Evolutionary conservation across 129 eudicot genomes (phyloP), one percentile per base, ranked within the genome.

Genomic region (Artemisia tridentata): DNA sequence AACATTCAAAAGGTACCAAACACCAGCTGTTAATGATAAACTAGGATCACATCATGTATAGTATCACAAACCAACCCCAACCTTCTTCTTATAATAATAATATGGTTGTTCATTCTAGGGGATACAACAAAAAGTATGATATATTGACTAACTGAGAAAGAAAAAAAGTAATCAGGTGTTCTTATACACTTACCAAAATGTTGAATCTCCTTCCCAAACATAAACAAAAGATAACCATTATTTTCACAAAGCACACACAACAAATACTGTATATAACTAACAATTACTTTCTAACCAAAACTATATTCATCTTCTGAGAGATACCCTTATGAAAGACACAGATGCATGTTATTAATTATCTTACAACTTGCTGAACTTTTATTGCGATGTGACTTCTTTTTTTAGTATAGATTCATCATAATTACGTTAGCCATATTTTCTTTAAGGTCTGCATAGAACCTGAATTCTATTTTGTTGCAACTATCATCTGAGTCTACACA

Each of bases 161-260:
- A 69, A 57, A 68, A 68, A 79, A 81, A 67, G 34, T 69, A 75
- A 65, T 51, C 92, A 91, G 87, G 91, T 84, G 85, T 81, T 84
- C 79, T 80, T 86, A 84, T 88, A 86, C 96, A 91, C 84, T 91
- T 91, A 79, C 72, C 86, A 88, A 88, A 86, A 92, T 88, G 90
- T 90, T 85, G 92, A 69, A 82, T 70, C 79, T 74, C 68, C 53
- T 76, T 72, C 84, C 79, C 55, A 73, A 63, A 67, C 79, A 60
- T 68, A 20, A 69, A 7, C 25, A 60, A 10, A 11, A 43, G n/a
- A 66, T 48, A 75, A 31, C 9, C 3, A 16, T 57, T 52, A 61
- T 31, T 62, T 77, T 64, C 72, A 78, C 80, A 85, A 72, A 77
- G 62, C 80, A 64, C 80, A 64, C 79, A 25, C 77, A 71, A 75